These are phyloP conservation scores for Penicillium thymicola DNA, from an alignment of 2,329 filamentous ascomycete genomes.

Conservation along the genomic window DNA sequence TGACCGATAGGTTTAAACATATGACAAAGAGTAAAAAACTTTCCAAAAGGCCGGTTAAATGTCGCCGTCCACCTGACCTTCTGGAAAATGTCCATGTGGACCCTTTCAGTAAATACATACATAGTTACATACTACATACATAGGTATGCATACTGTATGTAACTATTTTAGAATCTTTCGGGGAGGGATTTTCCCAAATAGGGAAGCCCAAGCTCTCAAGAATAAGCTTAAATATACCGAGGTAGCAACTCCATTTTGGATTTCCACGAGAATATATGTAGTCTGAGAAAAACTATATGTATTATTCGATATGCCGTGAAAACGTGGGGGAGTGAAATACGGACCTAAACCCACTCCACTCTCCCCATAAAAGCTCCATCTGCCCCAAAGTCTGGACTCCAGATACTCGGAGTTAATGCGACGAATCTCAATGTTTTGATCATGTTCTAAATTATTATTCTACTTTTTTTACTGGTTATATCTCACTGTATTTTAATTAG, in stretches of 20 bases:
- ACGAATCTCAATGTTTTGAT: not conserved
- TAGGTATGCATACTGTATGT: not conserved
- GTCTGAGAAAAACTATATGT: too few relatives aligned
- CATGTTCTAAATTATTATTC: not conserved
- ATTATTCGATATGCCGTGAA: not conserved
- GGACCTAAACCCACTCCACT: constrained; percentile 2
- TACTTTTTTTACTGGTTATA: too few relatives aligned
- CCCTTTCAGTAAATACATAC: not conserved
- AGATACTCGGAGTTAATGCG: constrained; percentile 3
- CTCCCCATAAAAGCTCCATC: constrained; percentile 4
- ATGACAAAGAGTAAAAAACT: not conserved
- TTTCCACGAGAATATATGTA: too few relatives aligned
- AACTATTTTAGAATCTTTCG: not conserved
- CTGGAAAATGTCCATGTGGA: not conserved
- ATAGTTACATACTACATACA: not conserved
- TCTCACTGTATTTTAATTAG: too few relatives aligned
- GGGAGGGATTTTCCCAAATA: not conserved
- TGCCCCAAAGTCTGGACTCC: not conserved
- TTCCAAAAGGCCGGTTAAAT: not conserved
- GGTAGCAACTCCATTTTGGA: not conserved
- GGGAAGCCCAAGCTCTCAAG: not conserved
- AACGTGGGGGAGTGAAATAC: constrained; percentile 5
- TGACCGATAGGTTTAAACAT: not conserved
- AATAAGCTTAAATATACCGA: not conserved
- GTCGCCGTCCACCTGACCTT: not conserved